phyloP scores from a whole-genome alignment of 768 basidiomycete genomes.

The Melanogaster broomeanus region DNA sequence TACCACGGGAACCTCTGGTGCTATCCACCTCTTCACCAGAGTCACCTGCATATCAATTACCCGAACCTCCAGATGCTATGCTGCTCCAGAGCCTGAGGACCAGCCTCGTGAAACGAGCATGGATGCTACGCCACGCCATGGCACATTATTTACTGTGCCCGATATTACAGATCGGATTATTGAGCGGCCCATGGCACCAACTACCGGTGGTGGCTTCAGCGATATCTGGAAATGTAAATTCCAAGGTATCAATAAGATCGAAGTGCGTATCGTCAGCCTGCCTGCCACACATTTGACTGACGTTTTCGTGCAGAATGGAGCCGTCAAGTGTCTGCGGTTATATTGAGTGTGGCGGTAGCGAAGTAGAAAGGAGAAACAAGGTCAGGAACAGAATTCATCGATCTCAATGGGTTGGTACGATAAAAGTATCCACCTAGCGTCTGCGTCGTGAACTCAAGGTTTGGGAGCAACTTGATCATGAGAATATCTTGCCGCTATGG shows the following conservation, averaged over 20 bases:
- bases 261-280: background rate
- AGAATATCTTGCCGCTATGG: constrained; percentile 21
- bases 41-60: no score
- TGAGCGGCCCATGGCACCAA: background rate
- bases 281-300: background rate
- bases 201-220: background rate
- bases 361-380: background rate
- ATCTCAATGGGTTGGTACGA: background rate
- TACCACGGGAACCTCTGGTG: no score
- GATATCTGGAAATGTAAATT: constrained; percentile 5
- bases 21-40: no score
- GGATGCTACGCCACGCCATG: background rate
- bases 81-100: no score
- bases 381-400: background rate
- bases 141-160: background rate
- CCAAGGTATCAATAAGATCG: background rate
- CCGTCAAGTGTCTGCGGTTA: background rate
- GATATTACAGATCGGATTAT: background rate
- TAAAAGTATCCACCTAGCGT: constrained; percentile 6
- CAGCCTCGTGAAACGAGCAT: no score
- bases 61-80: no score
- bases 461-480: constrained; percentile 19
- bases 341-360: background rate
- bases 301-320: background rate
- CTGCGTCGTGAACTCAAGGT: constrained; percentile 21